Percentiles rank a stretch among this genome's conserved stretches.
Conservation (phyloP, 192 early-diverging fungal genomes). For the Rhizoclosmatium sp. region DNA sequence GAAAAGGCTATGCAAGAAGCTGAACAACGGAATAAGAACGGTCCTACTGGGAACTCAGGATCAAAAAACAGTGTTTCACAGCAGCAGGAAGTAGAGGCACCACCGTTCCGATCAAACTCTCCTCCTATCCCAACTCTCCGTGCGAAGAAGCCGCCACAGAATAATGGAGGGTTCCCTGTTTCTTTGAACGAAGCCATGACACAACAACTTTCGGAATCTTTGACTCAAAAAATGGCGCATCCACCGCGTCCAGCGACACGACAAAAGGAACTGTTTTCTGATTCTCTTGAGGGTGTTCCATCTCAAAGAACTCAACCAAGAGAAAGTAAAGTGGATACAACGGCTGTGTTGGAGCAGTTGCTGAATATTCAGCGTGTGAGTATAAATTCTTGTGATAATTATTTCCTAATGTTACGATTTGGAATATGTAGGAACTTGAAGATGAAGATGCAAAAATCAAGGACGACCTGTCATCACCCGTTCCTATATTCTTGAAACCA, state of each 20-base stretch:
- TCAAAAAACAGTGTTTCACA: conserved; percentile 1
- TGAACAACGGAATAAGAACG: conserved; percentile 23
- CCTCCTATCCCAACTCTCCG: conserved; percentile 35
- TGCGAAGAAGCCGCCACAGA: not conserved
- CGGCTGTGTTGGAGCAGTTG: conserved; percentile 35
- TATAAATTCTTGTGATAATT: not conserved
- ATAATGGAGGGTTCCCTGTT: not conserved
- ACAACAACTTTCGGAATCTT: not conserved
- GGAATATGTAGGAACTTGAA: conserved; percentile 17
- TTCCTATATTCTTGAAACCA: not conserved
- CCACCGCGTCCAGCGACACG: not conserved
- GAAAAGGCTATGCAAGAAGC: conserved; percentile 10
- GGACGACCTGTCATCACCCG: conserved; percentile 5
- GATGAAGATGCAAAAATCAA: conserved; percentile 31
- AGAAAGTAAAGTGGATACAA: conserved; percentile 17
- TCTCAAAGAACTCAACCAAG: not conserved
- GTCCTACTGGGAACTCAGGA: not conserved
- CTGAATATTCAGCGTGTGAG: conserved; percentile 22
- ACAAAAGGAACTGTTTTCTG: not conserved
- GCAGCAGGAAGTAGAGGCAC: conserved; percentile 7
- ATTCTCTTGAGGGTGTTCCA: not conserved
- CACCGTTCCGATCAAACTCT: conserved; percentile 30
- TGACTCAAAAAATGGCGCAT: conserved; percentile 3
- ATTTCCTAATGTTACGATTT: not conserved
- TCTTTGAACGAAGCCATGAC: conserved; percentile 3